Evolutionary conservation across 306 rosid genomes (phyloP).

Genomic region (Arachis hypogaea): DNA sequence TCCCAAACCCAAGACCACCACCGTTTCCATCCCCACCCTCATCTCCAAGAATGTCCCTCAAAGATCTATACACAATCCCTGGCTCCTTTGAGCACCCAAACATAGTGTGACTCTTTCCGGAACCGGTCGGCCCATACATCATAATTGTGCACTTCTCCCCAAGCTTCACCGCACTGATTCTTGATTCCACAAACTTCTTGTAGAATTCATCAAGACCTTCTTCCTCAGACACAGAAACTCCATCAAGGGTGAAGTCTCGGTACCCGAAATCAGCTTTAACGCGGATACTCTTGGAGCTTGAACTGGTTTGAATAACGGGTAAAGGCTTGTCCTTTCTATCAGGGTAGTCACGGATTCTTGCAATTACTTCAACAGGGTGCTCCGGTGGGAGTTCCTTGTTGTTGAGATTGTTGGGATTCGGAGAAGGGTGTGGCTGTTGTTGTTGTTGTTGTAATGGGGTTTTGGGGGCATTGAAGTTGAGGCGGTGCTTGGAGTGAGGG

Average conservation of each 20-base stretch:
- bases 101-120: conserved; percentile 98
- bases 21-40: conserved; percentile 49
- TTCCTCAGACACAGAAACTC: conserved; percentile 84
- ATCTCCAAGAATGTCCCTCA: conserved; percentile 85
- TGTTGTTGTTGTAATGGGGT: conserved; percentile 39
- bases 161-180: conserved; percentile 71
- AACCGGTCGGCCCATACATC: conserved; percentile 99
- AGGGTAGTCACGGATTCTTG: conserved; percentile 88
- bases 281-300: conserved; percentile 59
- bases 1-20: conserved; percentile 45
- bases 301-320: conserved; percentile 63
- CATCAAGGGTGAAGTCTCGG: conserved; percentile 92
- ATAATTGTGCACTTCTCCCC: conserved; percentile 94
- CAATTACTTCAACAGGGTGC: conserved; percentile 90
- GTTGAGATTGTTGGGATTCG: conserved; percentile 55
- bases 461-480: conserved; percentile 61
- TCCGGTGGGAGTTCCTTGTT: conserved; percentile 62
- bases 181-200: conserved; percentile 72
- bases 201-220: conserved; percentile 76
- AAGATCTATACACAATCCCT: conserved; percentile 85
- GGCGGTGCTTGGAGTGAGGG: conserved; percentile 84
- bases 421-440: conserved; percentile 50
- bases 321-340: conserved; percentile 77
- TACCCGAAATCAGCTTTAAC: conserved; percentile 92
- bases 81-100: conserved; percentile 87